phyloP scores from a whole-genome alignment of 2,329 filamentous ascomycete species.

The Daldinia sp. region DNA sequence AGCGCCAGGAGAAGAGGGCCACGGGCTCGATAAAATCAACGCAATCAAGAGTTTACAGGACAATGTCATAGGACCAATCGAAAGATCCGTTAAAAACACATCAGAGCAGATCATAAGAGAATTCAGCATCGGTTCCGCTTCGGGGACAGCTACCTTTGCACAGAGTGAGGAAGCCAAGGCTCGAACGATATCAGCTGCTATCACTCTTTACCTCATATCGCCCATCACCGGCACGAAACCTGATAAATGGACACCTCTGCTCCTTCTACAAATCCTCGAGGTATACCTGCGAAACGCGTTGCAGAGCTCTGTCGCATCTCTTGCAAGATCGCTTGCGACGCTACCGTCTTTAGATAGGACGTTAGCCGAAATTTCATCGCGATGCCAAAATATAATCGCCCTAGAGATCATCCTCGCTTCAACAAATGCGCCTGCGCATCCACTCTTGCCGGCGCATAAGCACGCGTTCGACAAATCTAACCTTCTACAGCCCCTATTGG shows the following conservation, averaged over 20 bases:
- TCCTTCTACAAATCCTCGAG: slow-evolving; percentile 82
- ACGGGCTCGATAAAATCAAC: slow-evolving; percentile 79
- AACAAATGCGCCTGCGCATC: slow-evolving; percentile 76
- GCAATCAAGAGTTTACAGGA: slow-evolving; percentile 78
- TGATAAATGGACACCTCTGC: slow-evolving; percentile 72
- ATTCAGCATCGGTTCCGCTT: slow-evolving; percentile 76
- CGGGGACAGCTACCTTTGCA: slow-evolving; percentile 67
- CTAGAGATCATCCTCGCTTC: slow-evolving; percentile 81
- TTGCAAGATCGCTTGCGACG: slow-evolving; percentile 81
- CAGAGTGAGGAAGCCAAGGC: slow-evolving; percentile 80
- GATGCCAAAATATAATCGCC: slow-evolving; percentile 92
- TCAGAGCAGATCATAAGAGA: slow-evolving; percentile 85
- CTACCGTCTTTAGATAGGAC: slow-evolving; percentile 86
- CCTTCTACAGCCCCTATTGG: slow-evolving; percentile 78
- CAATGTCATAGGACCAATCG: slow-evolving; percentile 76
- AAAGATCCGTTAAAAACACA: slow-evolving; percentile 77
- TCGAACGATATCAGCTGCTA: slow-evolving; percentile 78
- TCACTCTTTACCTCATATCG: slow-evolving; percentile 84
- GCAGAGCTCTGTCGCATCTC: slow-evolving; percentile 79
- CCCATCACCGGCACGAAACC: slow-evolving; percentile 67
- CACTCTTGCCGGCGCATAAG: slow-evolving; percentile 63
- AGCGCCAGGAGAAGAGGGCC: slow-evolving; percentile 78
- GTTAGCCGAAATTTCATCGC: slow-evolving; percentile 81
- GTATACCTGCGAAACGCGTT: slow-evolving; percentile 84
- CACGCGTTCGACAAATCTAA: slow-evolving; percentile 55